Conservation (phyloP, 768 basidiomycete species). For the Daedalea quercina region DNA sequence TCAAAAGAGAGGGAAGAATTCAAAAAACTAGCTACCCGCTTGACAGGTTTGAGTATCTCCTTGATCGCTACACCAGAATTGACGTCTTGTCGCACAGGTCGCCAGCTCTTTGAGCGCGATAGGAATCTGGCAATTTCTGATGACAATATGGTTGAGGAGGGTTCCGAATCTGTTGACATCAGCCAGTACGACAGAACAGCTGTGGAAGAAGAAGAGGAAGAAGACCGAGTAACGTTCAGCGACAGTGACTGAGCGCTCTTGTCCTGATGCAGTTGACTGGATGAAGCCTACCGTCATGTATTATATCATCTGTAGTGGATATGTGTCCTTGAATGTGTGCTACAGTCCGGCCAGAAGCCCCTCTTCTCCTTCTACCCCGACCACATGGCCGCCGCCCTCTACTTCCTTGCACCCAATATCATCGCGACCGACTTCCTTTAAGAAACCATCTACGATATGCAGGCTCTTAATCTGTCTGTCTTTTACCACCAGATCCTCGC, state of each 20-base stretch:
- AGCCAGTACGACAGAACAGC: conserved; percentile 77
- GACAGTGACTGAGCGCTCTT: conserved; percentile 62
- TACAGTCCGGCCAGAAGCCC: conserved; percentile 61
- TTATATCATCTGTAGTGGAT: not conserved
- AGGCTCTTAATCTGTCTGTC: conserved; percentile 25
- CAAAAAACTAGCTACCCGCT: conserved; percentile 53
- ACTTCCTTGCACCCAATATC: conserved; percentile 53
- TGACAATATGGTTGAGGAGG: conserved; percentile 78
- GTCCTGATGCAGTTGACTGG: not conserved
- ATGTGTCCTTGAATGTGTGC: conserved; percentile 7
- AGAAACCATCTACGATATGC: conserved; percentile 50
- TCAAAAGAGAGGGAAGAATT: conserved; percentile 84
- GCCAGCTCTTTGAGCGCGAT: conserved; percentile 88
- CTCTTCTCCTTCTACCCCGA: conserved; percentile 44
- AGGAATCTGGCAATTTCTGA: conserved; percentile 66
- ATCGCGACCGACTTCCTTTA: conserved; percentile 51
- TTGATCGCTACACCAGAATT: not conserved
- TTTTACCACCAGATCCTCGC: conserved; percentile 41
- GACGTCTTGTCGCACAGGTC: conserved; percentile 45
- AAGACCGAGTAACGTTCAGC: conserved; percentile 65
- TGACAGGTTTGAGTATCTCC: conserved; percentile 51
- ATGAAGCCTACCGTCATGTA: not conserved
- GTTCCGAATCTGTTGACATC: conserved; percentile 78
- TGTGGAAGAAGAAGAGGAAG: conserved; percentile 54
- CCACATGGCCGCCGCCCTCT: conserved; percentile 44